Evolutionary conservation across 2,329 filamentous ascomycete genomes (phyloP), one percentile per base, ranked within the genome.

Genomic region (Botrytis aclada): DNA sequence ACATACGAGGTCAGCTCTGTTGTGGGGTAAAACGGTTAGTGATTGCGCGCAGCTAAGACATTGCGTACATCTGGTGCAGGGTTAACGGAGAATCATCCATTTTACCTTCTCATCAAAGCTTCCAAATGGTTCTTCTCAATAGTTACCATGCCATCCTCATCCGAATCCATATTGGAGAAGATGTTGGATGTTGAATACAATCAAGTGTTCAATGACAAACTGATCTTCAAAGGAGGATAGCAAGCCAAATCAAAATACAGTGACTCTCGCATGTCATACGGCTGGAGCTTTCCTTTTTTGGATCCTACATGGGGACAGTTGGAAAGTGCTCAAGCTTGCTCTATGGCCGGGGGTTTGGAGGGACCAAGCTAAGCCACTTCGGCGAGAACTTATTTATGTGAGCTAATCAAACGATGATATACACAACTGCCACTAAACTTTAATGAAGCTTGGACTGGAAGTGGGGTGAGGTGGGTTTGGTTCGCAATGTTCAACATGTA

Each of bases 101-200:
- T 86, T 83, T 82, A 92, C 90, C 88, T 87, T 79, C 86, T 85
- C 70, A 90, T 79, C 64, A 92, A 83, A 73, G 88, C 87, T 77
- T 91, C 86, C 77, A 91, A 88, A 82, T 91, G 88, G 67, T 82
- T 81, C 78, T 86, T 88, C 75, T 88, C 87, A 76, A 91, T 85
- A 16, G 88, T 90, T 69, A 91, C 86, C 65, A 56, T 43, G 18
- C 18, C 39, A 76, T 84, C 82, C 62, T 72, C 75, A 8, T 72
- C 75, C 8, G 73, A 72, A 45, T 76, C 74, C 77, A 78, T 79
- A 43, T 66, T 75, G 67, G 45, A 62, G 66, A 25, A 32, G 6
- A 32, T 14, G 7, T 64, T 43, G 6, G 9, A 25, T 29, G n/a
- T 51, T 29, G 39, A 69, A 56, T 43, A 43, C 65, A 25, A 56